Evolutionary conservation across 2,329 filamentous ascomycete genomes (phyloP), one percentile per base, ranked within the genome.

Genomic region (Berkeleyomyces rouxiae): DNA sequence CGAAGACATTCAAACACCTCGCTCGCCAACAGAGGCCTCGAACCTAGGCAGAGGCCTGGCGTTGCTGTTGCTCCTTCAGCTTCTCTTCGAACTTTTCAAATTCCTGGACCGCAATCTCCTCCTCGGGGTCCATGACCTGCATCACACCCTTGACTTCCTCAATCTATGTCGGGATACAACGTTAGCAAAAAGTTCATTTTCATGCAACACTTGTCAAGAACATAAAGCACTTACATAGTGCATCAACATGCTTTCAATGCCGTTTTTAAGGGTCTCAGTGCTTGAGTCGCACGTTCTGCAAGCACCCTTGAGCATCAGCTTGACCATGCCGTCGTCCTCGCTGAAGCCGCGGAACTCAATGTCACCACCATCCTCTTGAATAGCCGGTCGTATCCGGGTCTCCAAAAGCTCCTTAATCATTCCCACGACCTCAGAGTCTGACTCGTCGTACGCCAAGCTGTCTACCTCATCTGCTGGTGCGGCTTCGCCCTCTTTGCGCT

Each of bases 361-460:
- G 72, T 99, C 93, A 55, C 93, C 93, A 58, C 93, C 93, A 68
- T 99, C 93, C 72, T 97, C 93, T 73, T 97, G 93, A 66, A 99
- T 99, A 0, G 92, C 88, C 0, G 93, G 93, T 51, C 93, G 82
- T 70, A 99, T 96, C 66, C 93, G 81, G 36, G 93, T 99, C 74
- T 99, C 93, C 43, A 99, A 79, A 40, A 99, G 77, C 75, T 99
- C 93, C 77, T 97, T 96, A 75, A 99, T 97, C 93, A 97, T 97
- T 64, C 90, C 87, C 7, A 99, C 87, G 9, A 96, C 89, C 74
- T 99, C 93, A 67, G 85, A 86, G 72, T 99, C 93, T 66, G 95
- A 86, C 71, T 96, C 90, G 68, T 92, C 85, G 72, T 92, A 96
- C 31, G 82, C 82, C 60, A 96, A 77, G 65, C 83, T 87, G 69